These are phyloP conservation scores for Nicotiana rustica DNA, from an alignment of 305 asterid genomes.

Conservation along the genomic window DNA sequence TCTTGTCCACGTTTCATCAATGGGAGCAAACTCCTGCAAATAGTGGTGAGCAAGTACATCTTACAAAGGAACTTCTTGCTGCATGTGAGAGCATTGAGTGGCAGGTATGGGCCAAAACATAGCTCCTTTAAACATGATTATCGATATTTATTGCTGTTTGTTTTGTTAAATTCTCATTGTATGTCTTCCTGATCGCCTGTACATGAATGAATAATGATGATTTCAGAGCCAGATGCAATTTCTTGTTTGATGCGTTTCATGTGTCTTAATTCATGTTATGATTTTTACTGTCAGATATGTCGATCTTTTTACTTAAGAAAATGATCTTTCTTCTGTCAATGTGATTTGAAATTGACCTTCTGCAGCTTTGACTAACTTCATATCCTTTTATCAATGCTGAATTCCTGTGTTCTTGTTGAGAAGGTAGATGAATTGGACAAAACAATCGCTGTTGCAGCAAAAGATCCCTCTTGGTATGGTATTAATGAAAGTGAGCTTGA, in stretches of 20 bases:
- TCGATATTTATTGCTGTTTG: neutral
- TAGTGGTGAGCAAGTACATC: conserved; percentile 63
- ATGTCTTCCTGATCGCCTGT: conserved; percentile 8
- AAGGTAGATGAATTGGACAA: conserved; percentile 98
- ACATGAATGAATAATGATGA: neutral
- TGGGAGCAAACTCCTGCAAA: conserved; percentile 79
- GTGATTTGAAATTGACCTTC: conserved; percentile 18
- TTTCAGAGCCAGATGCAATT: conserved; percentile 7
- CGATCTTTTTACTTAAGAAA: neutral
- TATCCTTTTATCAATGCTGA: conserved; percentile 47
- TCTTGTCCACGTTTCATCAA: conserved; percentile 74
- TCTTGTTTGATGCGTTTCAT: conserved; percentile 15
- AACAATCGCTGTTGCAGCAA: conserved; percentile 83
- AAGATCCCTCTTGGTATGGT: conserved; percentile 82
- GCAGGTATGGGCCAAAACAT: conserved; percentile 67
- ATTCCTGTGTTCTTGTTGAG: conserved; percentile 56
- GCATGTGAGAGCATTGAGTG: conserved; percentile 92
- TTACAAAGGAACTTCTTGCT: conserved; percentile 77
- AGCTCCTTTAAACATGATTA: conserved; percentile 4
- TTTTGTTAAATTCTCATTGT: neutral
- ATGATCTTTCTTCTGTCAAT: neutral
- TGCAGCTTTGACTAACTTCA: conserved; percentile 22
- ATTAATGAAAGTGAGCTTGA: conserved; percentile 78
- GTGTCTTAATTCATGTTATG: neutral
- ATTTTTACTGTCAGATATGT: conserved; percentile 10